Base-by-base conservation (phyloP, 73 alveolate genomes). In the Paramecium pentaurelia region DNA sequence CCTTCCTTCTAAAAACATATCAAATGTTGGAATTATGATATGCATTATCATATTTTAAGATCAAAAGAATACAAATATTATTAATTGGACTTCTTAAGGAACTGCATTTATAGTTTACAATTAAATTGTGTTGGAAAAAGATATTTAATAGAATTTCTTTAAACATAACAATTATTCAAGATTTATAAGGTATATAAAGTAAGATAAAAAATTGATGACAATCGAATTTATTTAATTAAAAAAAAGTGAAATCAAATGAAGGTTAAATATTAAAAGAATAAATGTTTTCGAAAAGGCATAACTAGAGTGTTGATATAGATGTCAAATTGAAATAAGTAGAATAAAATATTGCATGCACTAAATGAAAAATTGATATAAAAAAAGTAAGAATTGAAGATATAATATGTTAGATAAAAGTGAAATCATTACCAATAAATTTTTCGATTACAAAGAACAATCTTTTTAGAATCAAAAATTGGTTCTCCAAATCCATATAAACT, bases 311-410 rank as follows among this genome's bases (percentile, higher is more conserved):
- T 4, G 91, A 80, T 47, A 80, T 80, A 80, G 91, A 80, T 3
- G 91, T 80, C 20, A 80, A 80, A 44, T 80, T 80, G 77, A 80
- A 80, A 47, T 47, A 80, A 80, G 91, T 80, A 20, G 91, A 77
- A 30, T 47, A 80, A 22, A 80, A 80, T 80, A 77, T 49, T 80
- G 10, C 77, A 80, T 49, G 91, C 91, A 22, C 45, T 80, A 3
- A 80, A 80, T 45, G 91, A 80, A 45, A 77, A 80, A 45, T 20
- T 80, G 27, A 80, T 58, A 16, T 25, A 80, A 45, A 77, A n/a
- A 80, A 6, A 49, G 91, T 80, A 80, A 80, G 8, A 20, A 2
- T 12, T 28, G 8, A 34, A 32, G 28, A 7, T 54, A 54, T 25
- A 14, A 64, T 6, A 2, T 34, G 7, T 64, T 28, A 64, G 83